These are phyloP conservation scores for Penicillium argentinense DNA, from an alignment of 495 filamentous ascomycete genomes.

Conservation along the genomic window DNA sequence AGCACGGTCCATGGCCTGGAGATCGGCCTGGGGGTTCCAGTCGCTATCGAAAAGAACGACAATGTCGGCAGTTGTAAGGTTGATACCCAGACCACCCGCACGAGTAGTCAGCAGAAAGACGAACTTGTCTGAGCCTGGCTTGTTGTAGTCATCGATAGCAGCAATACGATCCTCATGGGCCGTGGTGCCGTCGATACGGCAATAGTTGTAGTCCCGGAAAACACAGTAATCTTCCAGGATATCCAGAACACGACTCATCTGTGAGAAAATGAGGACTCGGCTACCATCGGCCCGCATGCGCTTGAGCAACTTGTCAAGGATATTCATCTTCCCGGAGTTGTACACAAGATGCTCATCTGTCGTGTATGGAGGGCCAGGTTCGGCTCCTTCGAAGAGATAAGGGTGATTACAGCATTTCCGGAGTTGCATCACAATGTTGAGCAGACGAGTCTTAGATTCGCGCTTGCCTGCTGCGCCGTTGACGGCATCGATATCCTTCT, in stretches of 20 bases:
- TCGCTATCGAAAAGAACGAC: slow-evolving; percentile 99
- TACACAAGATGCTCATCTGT: slow-evolving; percentile 94
- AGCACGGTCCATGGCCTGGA: slow-evolving; percentile 98
- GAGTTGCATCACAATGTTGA: slow-evolving; percentile 99
- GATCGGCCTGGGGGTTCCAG: slow-evolving; percentile 98
- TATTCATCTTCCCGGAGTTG: slow-evolving; percentile 96
- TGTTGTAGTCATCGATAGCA: slow-evolving; percentile 98
- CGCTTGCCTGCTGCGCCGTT: slow-evolving; percentile 95
- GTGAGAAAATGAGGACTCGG: slow-evolving; percentile 96
- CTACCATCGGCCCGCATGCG: slow-evolving; percentile 83
- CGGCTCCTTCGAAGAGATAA: slow-evolving; percentile 97
- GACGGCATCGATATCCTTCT: slow-evolving; percentile 98
- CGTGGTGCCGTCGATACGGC: slow-evolving; percentile 95
- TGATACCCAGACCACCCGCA: slow-evolving; percentile 97
- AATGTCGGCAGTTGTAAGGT: slow-evolving; percentile 92
- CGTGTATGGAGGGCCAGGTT: slow-evolving; percentile 96
- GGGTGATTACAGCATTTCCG: slow-evolving; percentile 99
- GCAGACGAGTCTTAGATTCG: slow-evolving; percentile 97
- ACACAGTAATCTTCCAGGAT: slow-evolving; percentile 99
- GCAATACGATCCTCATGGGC: slow-evolving; percentile 97
- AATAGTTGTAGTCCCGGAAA: slow-evolving; percentile 91
- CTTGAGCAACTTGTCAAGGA: slow-evolving; percentile 88
- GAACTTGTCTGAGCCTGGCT: slow-evolving; percentile 91
- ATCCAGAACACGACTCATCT: slow-evolving; percentile 97
- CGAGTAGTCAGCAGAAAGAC: slow-evolving; percentile 96